Evolutionary conservation across 805 yeast genomes (phyloP), one percentile per base, ranked within the genome.

Genomic region (Wickerhamomyces silvicola): DNA sequence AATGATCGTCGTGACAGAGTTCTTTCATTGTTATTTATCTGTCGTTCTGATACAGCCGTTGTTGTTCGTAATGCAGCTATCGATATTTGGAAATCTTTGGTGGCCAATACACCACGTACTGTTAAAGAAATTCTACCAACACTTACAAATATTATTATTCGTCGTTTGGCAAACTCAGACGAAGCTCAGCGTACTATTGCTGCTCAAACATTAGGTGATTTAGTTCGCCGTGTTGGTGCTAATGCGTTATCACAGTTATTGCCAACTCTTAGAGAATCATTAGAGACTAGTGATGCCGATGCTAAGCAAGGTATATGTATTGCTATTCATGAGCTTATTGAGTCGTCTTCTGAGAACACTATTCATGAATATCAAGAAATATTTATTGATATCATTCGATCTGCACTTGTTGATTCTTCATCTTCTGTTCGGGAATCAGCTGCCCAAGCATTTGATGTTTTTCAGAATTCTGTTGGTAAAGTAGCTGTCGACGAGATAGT

Each of bases 291-390:
- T 34, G 92, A 82, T 48, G 64, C 83, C n/a, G 92, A 81, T 53
- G 81, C 94, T 22, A 84, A 83, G 54, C 94, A 88, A 64, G 99
- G 99, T 66, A 85, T 92, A 31, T 92, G 98, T 66, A 77, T 90
- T 55, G 98, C 98, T 7, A 66, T 87, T 30, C 73, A 78, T 27
- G 97, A 88, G 55, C 75, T 92, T 40, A 77, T 88, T 41, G 78
- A 75, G 42, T 82, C 95, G 0, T 73, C 94, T 4, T 64, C 75
- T 8, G 55, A 62, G 4, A 82, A 75, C 11, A 71, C 75, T 7
- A 66, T 90, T 37, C 62, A 52, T 18, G 75, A 73, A 41, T 80
- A 75, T 60, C 85, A 85, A 60, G 72, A 66, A 5, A 64, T 68
- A 1, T 76, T 92, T 49, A 81, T 90, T 42, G 66, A 65, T 18